Evolutionary conservation across 768 basidiomycete species (phyloP).

Genomic region (Suillus lakei): DNA sequence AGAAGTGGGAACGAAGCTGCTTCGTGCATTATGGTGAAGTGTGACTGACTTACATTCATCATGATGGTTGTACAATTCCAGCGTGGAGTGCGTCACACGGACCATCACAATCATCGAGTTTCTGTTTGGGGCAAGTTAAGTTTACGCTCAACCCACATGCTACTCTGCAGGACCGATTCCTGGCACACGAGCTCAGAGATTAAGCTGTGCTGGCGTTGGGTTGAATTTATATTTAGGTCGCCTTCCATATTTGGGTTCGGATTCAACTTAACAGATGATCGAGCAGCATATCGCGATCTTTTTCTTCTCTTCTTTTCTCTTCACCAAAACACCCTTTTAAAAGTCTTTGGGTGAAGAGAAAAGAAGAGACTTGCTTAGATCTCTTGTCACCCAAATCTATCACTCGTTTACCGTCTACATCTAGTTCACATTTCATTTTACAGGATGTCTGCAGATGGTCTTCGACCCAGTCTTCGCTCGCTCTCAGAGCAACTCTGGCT

Average conservation of each 20-base stretch:
- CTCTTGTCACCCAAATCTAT: slow-evolving; percentile 10
- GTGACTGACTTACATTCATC: neutral
- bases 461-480: slow-evolving; percentile 52
- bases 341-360: slow-evolving; percentile 48
- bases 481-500: slow-evolving; percentile 44
- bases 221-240: neutral
- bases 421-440: neutral
- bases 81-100: neutral
- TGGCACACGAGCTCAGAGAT: neutral
- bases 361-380: slow-evolving; percentile 44
- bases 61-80: neutral
- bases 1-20: neutral
- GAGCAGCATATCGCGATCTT: neutral
- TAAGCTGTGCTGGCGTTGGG: neutral
- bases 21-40: neutral
- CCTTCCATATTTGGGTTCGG: slow-evolving; percentile 3
- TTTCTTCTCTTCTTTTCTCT: slow-evolving; percentile 49
- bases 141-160: neutral
- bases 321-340: slow-evolving; percentile 46
- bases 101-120: no score
- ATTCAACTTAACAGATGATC: slow-evolving; percentile 1
- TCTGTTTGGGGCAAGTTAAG: neutral
- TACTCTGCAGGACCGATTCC: neutral
- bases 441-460: slow-evolving; percentile 27
- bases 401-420: neutral